phyloP scores from a whole-genome alignment of 1,284 basidiomycete genomes.

The Cryptococcus sp. region DNA sequence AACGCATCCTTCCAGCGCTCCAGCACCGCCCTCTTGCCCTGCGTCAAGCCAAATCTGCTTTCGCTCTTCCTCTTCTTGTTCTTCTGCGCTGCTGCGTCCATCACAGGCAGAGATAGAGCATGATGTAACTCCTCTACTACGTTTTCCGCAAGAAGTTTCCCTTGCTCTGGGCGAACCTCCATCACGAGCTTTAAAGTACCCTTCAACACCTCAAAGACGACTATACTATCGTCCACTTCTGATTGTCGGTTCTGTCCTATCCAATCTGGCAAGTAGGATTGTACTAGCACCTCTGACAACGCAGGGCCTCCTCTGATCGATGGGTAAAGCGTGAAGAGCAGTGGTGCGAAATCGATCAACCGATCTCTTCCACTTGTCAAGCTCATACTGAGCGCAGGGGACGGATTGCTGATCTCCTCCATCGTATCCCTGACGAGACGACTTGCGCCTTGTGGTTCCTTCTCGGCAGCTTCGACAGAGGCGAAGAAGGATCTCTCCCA shows the following conservation, averaged over 20 bases:
- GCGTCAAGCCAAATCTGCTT: not conserved
- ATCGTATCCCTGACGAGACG: not conserved
- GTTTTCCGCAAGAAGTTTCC: not conserved
- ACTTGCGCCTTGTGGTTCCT: not conserved
- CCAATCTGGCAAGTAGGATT: slow-evolving; percentile 1
- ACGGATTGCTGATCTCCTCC: slow-evolving; percentile 4
- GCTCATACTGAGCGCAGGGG: not conserved
- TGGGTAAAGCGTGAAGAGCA: slow-evolving; percentile 3
- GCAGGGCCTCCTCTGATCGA: not conserved
- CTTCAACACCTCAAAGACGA: no score
- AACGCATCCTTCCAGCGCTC: slow-evolving; percentile 2
- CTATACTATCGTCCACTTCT: no score
- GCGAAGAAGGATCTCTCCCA: slow-evolving; percentile 13
- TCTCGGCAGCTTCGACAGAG: slow-evolving; percentile 6
- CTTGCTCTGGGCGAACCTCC: not conserved
- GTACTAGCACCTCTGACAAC: not conserved
- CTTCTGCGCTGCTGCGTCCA: slow-evolving; percentile 2
- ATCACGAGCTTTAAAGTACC: not conserved
- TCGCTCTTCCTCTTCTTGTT: slow-evolving; percentile 3
- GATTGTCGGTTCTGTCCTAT: not conserved
- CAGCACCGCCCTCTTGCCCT: slow-evolving; percentile 17
- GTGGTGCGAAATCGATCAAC: slow-evolving; percentile 1
- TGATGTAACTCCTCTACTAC: not conserved
- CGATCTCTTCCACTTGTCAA: not conserved
- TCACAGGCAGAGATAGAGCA: not conserved